A percentile compares a stretch with the other conserved stretches of the same genome.
Evolutionary conservation across 352 stramenopile species (phyloP).

Genomic region (Phytophthora hibernalis): DNA sequence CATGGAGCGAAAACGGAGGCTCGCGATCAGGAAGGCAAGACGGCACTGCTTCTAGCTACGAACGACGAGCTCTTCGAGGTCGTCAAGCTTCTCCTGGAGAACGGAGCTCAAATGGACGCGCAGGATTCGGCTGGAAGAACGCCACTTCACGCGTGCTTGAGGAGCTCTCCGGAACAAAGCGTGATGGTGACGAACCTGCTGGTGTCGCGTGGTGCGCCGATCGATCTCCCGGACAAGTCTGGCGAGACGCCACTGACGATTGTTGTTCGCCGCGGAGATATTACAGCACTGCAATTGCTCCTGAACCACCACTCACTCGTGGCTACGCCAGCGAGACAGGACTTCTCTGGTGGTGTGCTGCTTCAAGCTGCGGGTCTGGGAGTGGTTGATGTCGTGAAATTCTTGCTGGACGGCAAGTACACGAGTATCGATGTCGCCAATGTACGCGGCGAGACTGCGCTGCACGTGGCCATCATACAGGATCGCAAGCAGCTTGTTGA

Average conservation of each 20-base stretch:
- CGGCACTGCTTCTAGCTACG: constrained; percentile 39
- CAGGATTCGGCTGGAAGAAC: constrained; percentile 34
- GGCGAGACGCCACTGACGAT: constrained; percentile 36
- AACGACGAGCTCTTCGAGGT: constrained; percentile 45
- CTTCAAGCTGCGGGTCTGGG: constrained; percentile 38
- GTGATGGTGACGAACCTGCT: constrained; percentile 41
- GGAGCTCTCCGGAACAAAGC: constrained; percentile 29
- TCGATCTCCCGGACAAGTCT: constrained; percentile 33
- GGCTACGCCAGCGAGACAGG: constrained; percentile 19
- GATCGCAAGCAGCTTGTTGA: constrained; percentile 27
- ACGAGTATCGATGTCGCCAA: constrained; percentile 38
- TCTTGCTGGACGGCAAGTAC: constrained; percentile 36
- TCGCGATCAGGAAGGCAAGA: constrained; percentile 40
- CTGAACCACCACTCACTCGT: constrained; percentile 42
- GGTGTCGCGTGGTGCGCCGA: constrained; percentile 29
- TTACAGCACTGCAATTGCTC: constrained; percentile 35
- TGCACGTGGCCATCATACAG: constrained; percentile 47
- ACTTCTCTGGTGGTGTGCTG: constrained; percentile 36
- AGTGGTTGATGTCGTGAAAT: constrained; percentile 32
- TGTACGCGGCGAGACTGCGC: constrained; percentile 37
- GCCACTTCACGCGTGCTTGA: constrained; percentile 34
- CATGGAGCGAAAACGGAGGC: constrained; percentile 36
- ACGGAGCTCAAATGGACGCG: constrained; percentile 35
- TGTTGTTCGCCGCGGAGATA: constrained; percentile 31
- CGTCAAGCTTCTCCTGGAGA: constrained; percentile 35